phyloP scores from a whole-genome alignment of 2,329 filamentous ascomycete species.

The Diaporthe vexans region DNA sequence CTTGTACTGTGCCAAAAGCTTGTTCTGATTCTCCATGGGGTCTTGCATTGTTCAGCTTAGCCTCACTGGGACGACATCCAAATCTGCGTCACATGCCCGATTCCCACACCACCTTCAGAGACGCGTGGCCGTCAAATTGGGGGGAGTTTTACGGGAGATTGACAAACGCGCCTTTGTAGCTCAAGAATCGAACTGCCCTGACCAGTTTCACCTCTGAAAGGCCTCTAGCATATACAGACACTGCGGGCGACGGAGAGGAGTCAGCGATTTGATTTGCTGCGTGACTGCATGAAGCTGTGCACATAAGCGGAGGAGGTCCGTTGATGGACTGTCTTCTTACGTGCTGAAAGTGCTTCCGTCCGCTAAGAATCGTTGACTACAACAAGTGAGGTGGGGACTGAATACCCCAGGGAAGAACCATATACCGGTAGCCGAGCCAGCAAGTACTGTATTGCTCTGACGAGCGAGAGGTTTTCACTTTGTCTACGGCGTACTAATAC shows the following conservation, averaged over 20 bases:
- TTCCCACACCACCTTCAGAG: slow-evolving; percentile 1
- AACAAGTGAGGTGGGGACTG: background rate
- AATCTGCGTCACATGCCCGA: background rate
- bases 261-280: background rate
- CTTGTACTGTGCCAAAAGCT: slow-evolving; percentile 2
- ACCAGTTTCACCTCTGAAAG: too few species aligned
- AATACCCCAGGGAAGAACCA: too few species aligned
- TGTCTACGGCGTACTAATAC: background rate
- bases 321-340: background rate
- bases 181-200: background rate
- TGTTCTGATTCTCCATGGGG: background rate
- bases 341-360: background rate
- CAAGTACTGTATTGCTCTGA: background rate
- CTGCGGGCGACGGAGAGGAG: background rate
- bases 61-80: slow-evolving; percentile 6
- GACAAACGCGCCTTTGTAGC: background rate
- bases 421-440: background rate
- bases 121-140: background rate
- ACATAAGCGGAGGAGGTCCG: too few species aligned
- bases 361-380: background rate
- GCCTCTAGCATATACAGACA: background rate
- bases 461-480: background rate
- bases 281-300: background rate
- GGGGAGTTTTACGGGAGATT: background rate
- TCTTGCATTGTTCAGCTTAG: background rate